Base-by-base conservation (phyloP, 1,284 basidiomycete species). In the Hypsizygus ulmarius region DNA sequence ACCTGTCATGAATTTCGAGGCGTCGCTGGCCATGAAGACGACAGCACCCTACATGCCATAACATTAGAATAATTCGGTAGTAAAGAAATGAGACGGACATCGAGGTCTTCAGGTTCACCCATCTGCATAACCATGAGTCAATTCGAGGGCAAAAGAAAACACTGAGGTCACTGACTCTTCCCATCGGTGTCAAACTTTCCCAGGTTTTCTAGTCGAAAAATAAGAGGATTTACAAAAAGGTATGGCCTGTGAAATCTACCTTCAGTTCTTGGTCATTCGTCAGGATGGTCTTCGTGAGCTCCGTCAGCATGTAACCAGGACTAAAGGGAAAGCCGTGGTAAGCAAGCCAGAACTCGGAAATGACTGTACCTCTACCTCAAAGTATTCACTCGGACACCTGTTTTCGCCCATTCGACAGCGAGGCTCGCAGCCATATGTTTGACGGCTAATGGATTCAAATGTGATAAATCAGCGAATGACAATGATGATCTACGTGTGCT, bases 171-270 rank as follows among this genome's bases (percentile, higher is more conserved):
- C 76, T 60, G 63, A 87, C 87, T 69, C 79, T 77, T 51, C 88
- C 87, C 89, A 96, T 92, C 0, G 95, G 94, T 4, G 93, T 97
- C 60, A 93, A 65, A 59, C 78, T 81, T 64, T 93, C 87, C 95
- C 95, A 97, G 42, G 85, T 90, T 69, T 85, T 87, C 82, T 90
- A 66, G 39, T 62, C 27, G 39, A 46, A 43, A 19, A 51, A 37
- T 40, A 40, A 28, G 40, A 45, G 12, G 7, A 19, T 11, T 25
- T 40, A 15, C 5, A 15, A 11, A 5, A 42, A 5, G 5, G 9
- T 4, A 43, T 28, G 14, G 28, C 19, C 37, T 29, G 40, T 1
- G 27, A 34, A 61, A 68, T 45, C 50, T n/a, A 85, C 87, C 80
- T 85, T 87, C 35, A 89, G 77, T 53, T 85, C 85, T 15, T 73